phyloP scores from a whole-genome alignment of 2,329 filamentous ascomycete species.

The Nakataea oryzae region DNA sequence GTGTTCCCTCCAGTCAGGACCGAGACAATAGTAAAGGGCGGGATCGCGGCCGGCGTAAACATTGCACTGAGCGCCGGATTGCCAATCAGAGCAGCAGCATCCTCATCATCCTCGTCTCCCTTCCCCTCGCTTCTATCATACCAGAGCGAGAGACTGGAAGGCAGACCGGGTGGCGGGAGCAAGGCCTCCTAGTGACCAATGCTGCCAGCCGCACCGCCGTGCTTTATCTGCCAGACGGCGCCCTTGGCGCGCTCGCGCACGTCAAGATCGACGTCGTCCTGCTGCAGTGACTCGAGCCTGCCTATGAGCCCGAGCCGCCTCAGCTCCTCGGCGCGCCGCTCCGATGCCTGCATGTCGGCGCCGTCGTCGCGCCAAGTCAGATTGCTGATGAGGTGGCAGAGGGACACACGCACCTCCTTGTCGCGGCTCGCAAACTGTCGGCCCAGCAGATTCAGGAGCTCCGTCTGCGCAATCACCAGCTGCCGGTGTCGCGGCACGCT shows the following conservation, averaged over 20 bases:
- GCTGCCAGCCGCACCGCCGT: neutral
- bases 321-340: constrained; percentile 58
- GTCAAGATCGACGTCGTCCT: constrained; percentile 66
- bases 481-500: constrained; percentile 70
- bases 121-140: neutral
- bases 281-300: constrained; percentile 49
- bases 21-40: neutral
- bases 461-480: constrained; percentile 64
- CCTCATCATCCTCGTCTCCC: neutral
- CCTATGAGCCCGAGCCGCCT: constrained; percentile 60
- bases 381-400: constrained; percentile 80
- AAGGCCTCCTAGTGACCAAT: neutral
- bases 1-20: neutral
- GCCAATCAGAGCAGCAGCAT: neutral
- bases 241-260: constrained; percentile 77
- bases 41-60: neutral
- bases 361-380: constrained; percentile 74
- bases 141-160: neutral
- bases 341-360: constrained; percentile 53
- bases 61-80: too few species aligned
- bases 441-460: constrained; percentile 62
- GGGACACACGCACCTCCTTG: constrained; percentile 62
- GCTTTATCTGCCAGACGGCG: constrained; percentile 57
- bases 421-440: constrained; percentile 65
- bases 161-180: neutral